A percentile compares a stretch with the other conserved stretches of the same genome.
Evolutionary conservation across 176 grass and related monocot genomes (phyloP).

Genomic region (Oryza glaberrima): DNA sequence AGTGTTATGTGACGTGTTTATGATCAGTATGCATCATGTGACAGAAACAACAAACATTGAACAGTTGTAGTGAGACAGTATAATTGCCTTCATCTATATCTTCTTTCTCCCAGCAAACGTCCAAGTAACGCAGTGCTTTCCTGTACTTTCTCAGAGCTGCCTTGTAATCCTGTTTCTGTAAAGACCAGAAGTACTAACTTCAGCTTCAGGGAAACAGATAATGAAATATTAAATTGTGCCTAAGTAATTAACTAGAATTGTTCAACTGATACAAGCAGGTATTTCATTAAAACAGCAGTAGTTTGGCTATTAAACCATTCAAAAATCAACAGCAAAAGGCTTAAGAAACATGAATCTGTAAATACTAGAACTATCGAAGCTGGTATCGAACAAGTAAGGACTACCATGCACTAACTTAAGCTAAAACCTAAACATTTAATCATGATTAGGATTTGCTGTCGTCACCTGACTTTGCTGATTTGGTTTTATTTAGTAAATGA

Average conservation of each 20-base stretch:
- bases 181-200: constrained; percentile 22
- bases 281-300: background rate
- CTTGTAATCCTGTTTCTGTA: constrained; percentile 95
- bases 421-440: background rate
- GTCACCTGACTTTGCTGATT: background rate
- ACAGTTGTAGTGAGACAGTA: constrained; percentile 19
- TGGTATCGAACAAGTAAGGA: background rate
- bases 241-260: background rate
- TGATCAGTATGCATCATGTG: constrained; percentile 23
- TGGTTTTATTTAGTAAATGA: background rate
- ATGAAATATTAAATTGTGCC: constrained; percentile 11
- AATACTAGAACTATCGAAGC: background rate
- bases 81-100: constrained; percentile 91
- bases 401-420: background rate
- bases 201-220: constrained; percentile 26
- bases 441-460: background rate
- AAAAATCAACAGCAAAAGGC: background rate
- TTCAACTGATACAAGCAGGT: too few species aligned
- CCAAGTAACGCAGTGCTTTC: constrained; percentile 91
- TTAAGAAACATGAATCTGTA: background rate
- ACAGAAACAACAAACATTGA: constrained; percentile 20
- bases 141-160: constrained; percentile 94
- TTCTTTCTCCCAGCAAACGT: constrained; percentile 99
- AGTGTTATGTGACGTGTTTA: constrained; percentile 30
- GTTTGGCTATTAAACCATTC: background rate